Conservation (phyloP, 75 land plant species). For the Gnetum montanum region DNA sequence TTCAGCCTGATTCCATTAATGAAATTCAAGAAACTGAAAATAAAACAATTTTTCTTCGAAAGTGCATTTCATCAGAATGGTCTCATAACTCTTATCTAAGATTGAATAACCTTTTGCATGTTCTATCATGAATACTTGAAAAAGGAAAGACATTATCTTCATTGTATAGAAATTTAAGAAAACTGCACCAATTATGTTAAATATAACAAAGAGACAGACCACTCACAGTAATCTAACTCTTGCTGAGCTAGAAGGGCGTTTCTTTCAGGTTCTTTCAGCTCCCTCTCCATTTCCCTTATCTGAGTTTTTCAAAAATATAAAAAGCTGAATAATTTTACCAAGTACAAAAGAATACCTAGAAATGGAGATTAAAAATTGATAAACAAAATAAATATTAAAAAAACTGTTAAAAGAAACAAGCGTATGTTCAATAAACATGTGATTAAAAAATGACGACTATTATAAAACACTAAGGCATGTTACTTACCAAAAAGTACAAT, state of each 20-base stretch:
- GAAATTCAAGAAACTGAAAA: too few relatives aligned
- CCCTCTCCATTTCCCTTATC: conserved; percentile 68
- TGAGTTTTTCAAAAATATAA: conserved; percentile 15
- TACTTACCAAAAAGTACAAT: too few relatives aligned
- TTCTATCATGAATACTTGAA: not conserved
- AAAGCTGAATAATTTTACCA: not conserved
- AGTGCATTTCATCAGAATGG: too few relatives aligned
- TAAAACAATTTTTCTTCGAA: too few relatives aligned
- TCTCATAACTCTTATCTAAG: too few relatives aligned
- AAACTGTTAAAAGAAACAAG: not conserved
- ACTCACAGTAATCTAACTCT: conserved; percentile 59
- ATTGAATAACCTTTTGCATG: too few relatives aligned
- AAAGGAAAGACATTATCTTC: not conserved
- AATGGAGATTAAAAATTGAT: too few relatives aligned
- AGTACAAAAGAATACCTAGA: conserved; percentile 1
- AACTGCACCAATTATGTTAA: too few relatives aligned
- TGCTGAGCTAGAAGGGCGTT: conserved; percentile 41
- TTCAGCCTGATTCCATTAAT: too few relatives aligned
- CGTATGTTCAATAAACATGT: not conserved
- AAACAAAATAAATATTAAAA: too few relatives aligned
- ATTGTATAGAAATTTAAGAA: not conserved
- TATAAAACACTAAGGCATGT: too few relatives aligned
- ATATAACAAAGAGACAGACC: not conserved
- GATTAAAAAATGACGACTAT: too few relatives aligned
- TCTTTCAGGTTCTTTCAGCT: conserved; percentile 42